Evolutionary conservation across 768 basidiomycete species (phyloP).

Genomic region (Pholiota conissans): DNA sequence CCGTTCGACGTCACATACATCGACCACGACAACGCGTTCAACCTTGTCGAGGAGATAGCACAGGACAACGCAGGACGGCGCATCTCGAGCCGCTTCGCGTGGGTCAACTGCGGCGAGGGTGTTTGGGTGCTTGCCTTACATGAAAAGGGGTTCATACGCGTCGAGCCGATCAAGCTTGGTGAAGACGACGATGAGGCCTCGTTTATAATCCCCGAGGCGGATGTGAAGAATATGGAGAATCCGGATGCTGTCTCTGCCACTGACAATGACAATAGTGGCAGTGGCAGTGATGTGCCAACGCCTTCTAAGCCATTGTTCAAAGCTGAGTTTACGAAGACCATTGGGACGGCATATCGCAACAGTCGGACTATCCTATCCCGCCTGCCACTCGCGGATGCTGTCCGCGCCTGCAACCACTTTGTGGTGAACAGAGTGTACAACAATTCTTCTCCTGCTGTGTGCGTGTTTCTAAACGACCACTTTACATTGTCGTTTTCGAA

Average conservation of each 20-base stretch:
- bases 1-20: slow-evolving; percentile 69
- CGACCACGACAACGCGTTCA: slow-evolving; percentile 77
- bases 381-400: not conserved
- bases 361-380: not conserved
- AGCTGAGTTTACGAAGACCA: not conserved
- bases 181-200: not conserved
- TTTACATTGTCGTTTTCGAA: no score
- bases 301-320: not conserved
- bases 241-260: not conserved
- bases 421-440: not conserved
- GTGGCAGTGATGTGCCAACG: not conserved
- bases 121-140: slow-evolving; percentile 75
- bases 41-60: slow-evolving; percentile 43
- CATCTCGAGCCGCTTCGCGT: slow-evolving; percentile 58
- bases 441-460: not conserved
- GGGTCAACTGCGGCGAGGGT: slow-evolving; percentile 78
- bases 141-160: slow-evolving; percentile 66
- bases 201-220: not conserved
- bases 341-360: not conserved
- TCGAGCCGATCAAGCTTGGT: slow-evolving; percentile 43
- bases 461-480: no score
- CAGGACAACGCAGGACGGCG: slow-evolving; percentile 57
- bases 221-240: slow-evolving; percentile 16
- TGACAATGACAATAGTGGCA: not conserved
- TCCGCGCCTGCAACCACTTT: slow-evolving; percentile 4